These are phyloP conservation scores for Aspergillus sojae DNA, from an alignment of 2,329 filamentous ascomycete genomes.

Conservation along the genomic window DNA sequence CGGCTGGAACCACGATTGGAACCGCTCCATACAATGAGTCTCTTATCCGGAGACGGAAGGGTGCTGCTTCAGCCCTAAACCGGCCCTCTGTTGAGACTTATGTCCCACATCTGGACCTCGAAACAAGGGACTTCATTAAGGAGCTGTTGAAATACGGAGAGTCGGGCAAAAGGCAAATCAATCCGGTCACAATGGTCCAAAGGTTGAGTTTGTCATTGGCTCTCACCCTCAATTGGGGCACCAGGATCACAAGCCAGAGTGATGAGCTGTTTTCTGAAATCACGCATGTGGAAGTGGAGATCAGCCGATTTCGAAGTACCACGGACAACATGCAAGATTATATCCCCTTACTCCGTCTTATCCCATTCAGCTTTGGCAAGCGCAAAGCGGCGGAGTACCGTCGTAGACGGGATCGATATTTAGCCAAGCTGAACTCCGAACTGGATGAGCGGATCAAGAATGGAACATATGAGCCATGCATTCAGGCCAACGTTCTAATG, in stretches of 20 bases:
- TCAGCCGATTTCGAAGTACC: conserved; percentile 70
- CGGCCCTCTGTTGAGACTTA: conserved; percentile 71
- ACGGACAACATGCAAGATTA: conserved; percentile 80
- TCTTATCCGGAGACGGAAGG: conserved; percentile 71
- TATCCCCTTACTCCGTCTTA: conserved; percentile 66
- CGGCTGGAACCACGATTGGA: conserved; percentile 59
- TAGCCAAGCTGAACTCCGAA: conserved; percentile 56
- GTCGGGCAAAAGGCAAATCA: conserved; percentile 52
- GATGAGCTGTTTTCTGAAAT: conserved; percentile 70
- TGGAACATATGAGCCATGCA: conserved; percentile 65
- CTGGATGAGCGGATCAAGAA: conserved; percentile 59
- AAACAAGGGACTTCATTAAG: conserved; percentile 68
- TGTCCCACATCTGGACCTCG: conserved; percentile 75
- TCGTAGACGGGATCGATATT: conserved; percentile 65
- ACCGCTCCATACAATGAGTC: conserved; percentile 78
- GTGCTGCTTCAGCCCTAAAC: conserved; percentile 72
- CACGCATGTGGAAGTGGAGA: conserved; percentile 68
- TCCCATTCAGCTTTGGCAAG: conserved; percentile 58
- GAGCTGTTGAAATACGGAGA: conserved; percentile 60
- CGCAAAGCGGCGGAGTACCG: conserved; percentile 63
- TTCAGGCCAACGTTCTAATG: conserved; percentile 67
- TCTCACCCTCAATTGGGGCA: conserved; percentile 74
- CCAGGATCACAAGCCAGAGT: conserved; percentile 68
- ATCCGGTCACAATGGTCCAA: conserved; percentile 69
- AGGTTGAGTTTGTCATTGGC: conserved; percentile 72